Evolutionary conservation across 345 rosid species (phyloP).

Genomic region (Theobroma cacao): DNA sequence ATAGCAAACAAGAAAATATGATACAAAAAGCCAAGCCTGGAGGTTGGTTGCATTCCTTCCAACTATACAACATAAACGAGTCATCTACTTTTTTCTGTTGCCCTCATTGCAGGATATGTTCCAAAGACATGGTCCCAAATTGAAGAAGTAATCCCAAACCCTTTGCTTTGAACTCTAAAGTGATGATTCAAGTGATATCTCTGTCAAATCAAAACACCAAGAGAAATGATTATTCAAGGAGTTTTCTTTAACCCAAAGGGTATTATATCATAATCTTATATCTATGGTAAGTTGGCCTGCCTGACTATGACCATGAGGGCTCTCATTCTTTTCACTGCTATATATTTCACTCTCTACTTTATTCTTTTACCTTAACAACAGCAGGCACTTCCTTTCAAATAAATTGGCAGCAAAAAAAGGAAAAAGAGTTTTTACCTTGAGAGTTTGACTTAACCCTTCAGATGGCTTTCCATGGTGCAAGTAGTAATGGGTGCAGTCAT

Average conservation of each 20-base stretch:
- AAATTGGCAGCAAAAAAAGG: background rate
- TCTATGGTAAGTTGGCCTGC: too few relatives aligned
- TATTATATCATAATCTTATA: too few relatives aligned
- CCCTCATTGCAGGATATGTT: conserved; percentile 44
- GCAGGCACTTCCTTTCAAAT: background rate
- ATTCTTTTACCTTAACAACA: too few relatives aligned
- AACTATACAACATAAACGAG: background rate
- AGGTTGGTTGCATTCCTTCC: background rate
- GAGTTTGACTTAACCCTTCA: conserved; percentile 35
- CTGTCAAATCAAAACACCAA: conserved; percentile 35
- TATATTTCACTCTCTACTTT: too few relatives aligned
- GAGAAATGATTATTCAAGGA: background rate
- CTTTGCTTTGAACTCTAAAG: conserved; percentile 51
- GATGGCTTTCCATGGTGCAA: conserved; percentile 74
- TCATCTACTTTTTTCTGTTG: conserved; percentile 25
- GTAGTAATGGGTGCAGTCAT: conserved; percentile 69
- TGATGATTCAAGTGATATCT: conserved; percentile 78
- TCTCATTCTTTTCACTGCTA: too few relatives aligned
- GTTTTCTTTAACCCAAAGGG: too few relatives aligned
- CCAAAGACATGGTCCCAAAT: conserved; percentile 73
- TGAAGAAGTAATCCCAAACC: conserved; percentile 72
- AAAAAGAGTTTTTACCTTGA: conserved; percentile 43
- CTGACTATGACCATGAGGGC: too few relatives aligned
- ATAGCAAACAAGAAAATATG: background rate
- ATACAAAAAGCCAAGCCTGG: background rate